Evolutionary conservation across 2,329 filamentous ascomycete genomes (phyloP).

Genomic region (Tolypocladium album): DNA sequence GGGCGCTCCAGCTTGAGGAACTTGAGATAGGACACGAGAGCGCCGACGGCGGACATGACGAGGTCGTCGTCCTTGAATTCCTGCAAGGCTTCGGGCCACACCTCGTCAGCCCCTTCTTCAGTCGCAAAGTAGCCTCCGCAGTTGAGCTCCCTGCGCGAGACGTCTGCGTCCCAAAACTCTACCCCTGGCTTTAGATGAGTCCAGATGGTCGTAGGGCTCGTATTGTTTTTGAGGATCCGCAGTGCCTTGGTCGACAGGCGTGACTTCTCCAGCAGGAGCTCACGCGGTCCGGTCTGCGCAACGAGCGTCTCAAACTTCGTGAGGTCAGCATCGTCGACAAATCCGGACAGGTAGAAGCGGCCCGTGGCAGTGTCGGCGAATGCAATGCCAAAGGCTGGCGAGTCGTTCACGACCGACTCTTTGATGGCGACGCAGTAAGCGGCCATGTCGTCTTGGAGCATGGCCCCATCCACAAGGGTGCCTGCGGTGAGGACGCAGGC

Average conservation of each 20-base stretch:
- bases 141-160: conserved; percentile 70
- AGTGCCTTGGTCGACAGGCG: conserved; percentile 78
- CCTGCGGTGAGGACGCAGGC: conserved; percentile 85
- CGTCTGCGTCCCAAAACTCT: conserved; percentile 87
- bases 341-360: conserved; percentile 87
- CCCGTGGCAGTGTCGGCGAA: conserved; percentile 95
- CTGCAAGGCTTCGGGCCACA: conserved; percentile 67
- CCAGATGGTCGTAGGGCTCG: conserved; percentile 85
- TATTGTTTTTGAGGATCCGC: conserved; percentile 94
- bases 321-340: conserved; percentile 82
- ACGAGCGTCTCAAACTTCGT: conserved; percentile 97
- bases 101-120: conserved; percentile 42
- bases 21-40: conserved; percentile 75
- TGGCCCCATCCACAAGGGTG: conserved; percentile 87
- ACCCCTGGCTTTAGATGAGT: conserved; percentile 78
- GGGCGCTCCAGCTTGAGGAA: conserved; percentile 81
- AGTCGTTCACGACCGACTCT: conserved; percentile 59
- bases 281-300: conserved; percentile 80
- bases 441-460: conserved; percentile 97
- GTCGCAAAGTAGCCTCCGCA: conserved; percentile 68
- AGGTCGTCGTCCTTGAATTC: conserved; percentile 68
- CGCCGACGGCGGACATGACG: conserved; percentile 84
- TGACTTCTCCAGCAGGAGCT: conserved; percentile 82
- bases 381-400: conserved; percentile 79
- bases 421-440: conserved; percentile 96